Percentiles rank a stretch among this genome's conserved stretches.
Evolutionary conservation across 31 red algal genomes (phyloP).

Genomic region (Bonnemaisonia californica): DNA sequence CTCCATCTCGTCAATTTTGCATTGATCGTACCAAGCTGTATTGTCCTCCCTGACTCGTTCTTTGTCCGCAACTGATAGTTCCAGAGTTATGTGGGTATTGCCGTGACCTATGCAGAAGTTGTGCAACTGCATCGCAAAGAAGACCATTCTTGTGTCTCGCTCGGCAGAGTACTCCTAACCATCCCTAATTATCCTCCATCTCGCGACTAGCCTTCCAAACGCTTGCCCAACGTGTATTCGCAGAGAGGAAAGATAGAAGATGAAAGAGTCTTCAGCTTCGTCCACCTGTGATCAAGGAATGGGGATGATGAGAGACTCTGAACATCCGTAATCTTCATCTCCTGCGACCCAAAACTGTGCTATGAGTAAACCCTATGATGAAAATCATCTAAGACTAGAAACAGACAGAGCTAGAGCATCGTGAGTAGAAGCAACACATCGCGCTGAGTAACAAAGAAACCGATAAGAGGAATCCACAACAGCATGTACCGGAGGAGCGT

Average conservation of each 20-base stretch:
- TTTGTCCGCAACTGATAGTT: too few species aligned
- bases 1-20: too few species aligned
- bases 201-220: constrained; percentile 6
- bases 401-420: constrained; percentile 20
- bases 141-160: neutral
- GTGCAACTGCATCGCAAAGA: constrained; percentile 12
- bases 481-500: constrained; percentile 21
- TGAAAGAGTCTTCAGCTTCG: constrained; percentile 15
- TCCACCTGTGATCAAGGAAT: constrained; percentile 8
- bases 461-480: constrained; percentile 25
- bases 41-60: too few species aligned
- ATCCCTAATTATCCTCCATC: constrained; percentile 7
- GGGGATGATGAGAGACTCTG: constrained; percentile 6
- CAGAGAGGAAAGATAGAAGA: constrained; percentile 19
- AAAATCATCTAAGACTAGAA: constrained; percentile 4
- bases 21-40: too few species aligned
- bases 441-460: constrained; percentile 14
- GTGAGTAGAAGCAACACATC: constrained; percentile 34
- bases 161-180: neutral
- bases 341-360: constrained; percentile 5
- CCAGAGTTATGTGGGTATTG: too few species aligned
- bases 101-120: constrained; percentile 15
- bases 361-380: neutral
- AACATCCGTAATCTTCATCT: constrained; percentile 27
- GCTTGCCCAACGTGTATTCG: constrained; percentile 31